phyloP scores from a whole-genome alignment of 331 rosid genomes.

The Malus hybrid region DNA sequence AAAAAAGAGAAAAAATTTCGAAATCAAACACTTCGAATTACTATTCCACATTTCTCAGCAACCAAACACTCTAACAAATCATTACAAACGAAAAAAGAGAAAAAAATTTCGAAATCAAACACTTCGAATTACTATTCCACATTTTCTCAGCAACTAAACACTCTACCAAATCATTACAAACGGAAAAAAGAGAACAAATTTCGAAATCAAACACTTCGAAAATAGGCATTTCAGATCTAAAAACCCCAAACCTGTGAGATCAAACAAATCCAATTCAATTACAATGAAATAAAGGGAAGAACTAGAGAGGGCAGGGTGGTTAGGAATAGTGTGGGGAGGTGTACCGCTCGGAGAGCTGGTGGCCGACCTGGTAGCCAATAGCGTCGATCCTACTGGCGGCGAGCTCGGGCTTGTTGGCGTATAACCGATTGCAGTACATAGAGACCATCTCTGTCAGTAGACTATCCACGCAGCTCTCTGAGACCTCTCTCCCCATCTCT shows the following conservation, averaged over 20 bases:
- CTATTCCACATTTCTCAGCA: background rate
- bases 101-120: background rate
- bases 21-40: background rate
- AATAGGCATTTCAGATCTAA: slow-evolving; percentile 18
- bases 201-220: background rate
- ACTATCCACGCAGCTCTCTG: slow-evolving; percentile 92
- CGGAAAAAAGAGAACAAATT: background rate
- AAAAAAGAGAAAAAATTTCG: too few relatives aligned
- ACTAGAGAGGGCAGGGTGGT: background rate
- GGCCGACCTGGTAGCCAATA: slow-evolving; percentile 96
- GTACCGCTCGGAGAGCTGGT: slow-evolving; percentile 96
- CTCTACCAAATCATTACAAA: background rate
- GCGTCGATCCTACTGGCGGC: slow-evolving; percentile 97
- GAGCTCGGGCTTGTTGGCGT: slow-evolving; percentile 84
- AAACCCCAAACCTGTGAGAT: slow-evolving; percentile 4
- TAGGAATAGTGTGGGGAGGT: background rate
- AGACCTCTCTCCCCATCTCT: slow-evolving; percentile 77
- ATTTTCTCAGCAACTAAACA: slow-evolving; percentile 11
- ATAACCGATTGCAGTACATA: slow-evolving; percentile 73
- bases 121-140: too few relatives aligned
- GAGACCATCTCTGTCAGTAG: slow-evolving; percentile 84
- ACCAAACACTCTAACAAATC: background rate
- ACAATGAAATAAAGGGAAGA: background rate
- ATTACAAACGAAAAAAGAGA: background rate
- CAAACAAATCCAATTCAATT: background rate